Percentiles rank a stretch among this genome's conserved stretches.
These are phyloP conservation scores for Porphyra umbilicalis DNA, from an alignment of 31 red algal genomes.

Conservation along the genomic window DNA sequence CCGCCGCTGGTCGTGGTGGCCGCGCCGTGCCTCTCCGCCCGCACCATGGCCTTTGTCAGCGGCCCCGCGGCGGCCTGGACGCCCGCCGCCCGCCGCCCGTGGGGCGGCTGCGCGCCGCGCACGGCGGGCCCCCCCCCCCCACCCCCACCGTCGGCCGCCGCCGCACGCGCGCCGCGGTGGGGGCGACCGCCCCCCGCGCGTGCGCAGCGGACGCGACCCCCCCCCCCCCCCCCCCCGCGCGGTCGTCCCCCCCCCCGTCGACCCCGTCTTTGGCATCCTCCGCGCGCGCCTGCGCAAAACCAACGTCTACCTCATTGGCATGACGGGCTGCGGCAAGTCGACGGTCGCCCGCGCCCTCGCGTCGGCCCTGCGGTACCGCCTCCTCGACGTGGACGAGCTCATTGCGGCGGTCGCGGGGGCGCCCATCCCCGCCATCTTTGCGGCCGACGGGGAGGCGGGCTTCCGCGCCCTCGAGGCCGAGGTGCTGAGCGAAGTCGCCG, in stretches of 20 bases:
- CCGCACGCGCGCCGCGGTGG: too few species aligned
- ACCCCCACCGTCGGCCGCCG: too few species aligned
- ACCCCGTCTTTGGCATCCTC: not conserved
- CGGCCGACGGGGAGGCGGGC: constrained; percentile 64
- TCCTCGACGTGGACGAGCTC: constrained; percentile 73
- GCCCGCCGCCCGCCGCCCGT: not conserved
- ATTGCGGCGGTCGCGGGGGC: constrained; percentile 50
- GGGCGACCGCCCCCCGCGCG: too few species aligned
- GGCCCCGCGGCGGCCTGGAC: not conserved
- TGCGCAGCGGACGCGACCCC: not conserved
- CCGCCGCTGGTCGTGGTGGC: not conserved
- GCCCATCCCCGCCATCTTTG: constrained; percentile 68
- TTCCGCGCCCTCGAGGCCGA: constrained; percentile 76
- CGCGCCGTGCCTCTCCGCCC: not conserved
- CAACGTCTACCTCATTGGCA: constrained; percentile 74
- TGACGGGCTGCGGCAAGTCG: constrained; percentile 86
- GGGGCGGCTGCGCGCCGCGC: not conserved
- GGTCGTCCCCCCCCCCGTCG: not conserved
- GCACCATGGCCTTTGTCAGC: not conserved
- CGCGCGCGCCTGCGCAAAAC: not conserved
- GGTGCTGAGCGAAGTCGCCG: constrained; percentile 39
- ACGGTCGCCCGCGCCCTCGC: constrained; percentile 60
- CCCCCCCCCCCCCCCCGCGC: not conserved
- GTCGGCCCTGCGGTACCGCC: constrained; percentile 46
- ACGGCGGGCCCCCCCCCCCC: not conserved